Conservation (phyloP, 495 filamentous ascomycete genomes). For the Apiosordaria backusii region DNA sequence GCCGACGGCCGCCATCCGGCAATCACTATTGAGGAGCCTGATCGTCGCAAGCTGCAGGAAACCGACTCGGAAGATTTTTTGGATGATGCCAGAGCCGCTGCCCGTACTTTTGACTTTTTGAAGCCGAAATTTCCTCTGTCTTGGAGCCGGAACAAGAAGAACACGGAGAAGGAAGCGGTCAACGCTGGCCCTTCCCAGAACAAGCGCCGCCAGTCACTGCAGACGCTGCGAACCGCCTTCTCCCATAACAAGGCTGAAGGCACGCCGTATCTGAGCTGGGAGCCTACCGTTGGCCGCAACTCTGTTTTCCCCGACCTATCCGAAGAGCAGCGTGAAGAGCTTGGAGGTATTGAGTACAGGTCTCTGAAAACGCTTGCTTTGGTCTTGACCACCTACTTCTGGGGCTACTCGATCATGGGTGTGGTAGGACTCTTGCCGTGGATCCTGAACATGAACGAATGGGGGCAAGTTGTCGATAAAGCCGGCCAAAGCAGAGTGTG, state of each 20-base stretch:
- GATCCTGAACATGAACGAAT: constrained; percentile 61
- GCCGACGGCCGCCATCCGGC: constrained; percentile 47
- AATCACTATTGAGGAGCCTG: constrained; percentile 63
- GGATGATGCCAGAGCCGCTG: constrained; percentile 36
- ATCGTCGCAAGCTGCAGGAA: constrained; percentile 34
- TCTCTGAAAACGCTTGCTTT: constrained; percentile 79
- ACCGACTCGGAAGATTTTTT: constrained; percentile 30
- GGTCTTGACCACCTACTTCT: constrained; percentile 73
- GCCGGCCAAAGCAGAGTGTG: constrained; percentile 66
- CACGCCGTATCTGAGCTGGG: constrained; percentile 88
- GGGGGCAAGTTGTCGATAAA: constrained; percentile 56
- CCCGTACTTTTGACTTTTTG: constrained; percentile 30
- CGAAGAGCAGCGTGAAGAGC: constrained; percentile 85
- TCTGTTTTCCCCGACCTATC: constrained; percentile 85
- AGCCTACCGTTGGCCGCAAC: constrained; percentile 87
- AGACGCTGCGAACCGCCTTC: constrained; percentile 35
- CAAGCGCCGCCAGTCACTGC: constrained; percentile 30
- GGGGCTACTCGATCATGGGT: constrained; percentile 70
- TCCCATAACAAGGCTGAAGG: constrained; percentile 46
- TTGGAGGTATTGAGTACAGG: constrained; percentile 93
- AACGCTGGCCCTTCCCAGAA: constrained; percentile 5
- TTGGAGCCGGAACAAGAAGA: constrained; percentile 17
- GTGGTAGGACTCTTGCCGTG: constrained; percentile 70
- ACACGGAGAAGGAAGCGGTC: constrained; percentile 18
- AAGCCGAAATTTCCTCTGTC: constrained; percentile 35